Percentiles rank a stretch among this genome's conserved stretches.
phyloP scores from a whole-genome alignment of 352 stramenopile species.

The Elongisporangium senticosum region DNA sequence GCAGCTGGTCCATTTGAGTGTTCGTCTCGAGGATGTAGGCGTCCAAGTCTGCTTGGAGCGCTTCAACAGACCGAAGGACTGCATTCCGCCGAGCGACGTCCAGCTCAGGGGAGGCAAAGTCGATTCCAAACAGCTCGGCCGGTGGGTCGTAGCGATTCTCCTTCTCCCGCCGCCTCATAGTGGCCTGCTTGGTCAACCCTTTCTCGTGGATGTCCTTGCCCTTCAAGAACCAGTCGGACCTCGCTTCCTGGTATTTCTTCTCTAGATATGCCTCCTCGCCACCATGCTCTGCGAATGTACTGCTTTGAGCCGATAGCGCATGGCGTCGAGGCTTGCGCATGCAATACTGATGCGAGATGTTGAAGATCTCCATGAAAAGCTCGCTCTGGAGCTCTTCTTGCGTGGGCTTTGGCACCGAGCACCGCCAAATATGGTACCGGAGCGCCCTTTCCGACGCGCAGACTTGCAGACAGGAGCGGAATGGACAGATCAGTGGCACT shows the following conservation, averaged over 20 bases:
- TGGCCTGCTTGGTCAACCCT: slow-evolving; percentile 26
- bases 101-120: slow-evolving; percentile 57
- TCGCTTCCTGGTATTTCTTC: slow-evolving; percentile 51
- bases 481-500: slow-evolving; percentile 71
- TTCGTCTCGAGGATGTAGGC: slow-evolving; percentile 57
- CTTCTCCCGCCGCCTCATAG: slow-evolving; percentile 14
- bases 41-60: slow-evolving; percentile 50
- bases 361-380: slow-evolving; percentile 72
- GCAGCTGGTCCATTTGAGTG: slow-evolving; percentile 48
- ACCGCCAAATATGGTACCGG: slow-evolving; percentile 74
- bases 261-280: slow-evolving; percentile 68
- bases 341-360: slow-evolving; percentile 71
- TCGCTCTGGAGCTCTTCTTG: slow-evolving; percentile 45
- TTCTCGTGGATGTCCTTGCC: slow-evolving; percentile 33
- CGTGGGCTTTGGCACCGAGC: slow-evolving; percentile 46
- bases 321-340: slow-evolving; percentile 64
- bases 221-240: slow-evolving; percentile 31
- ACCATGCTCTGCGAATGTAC: slow-evolving; percentile 14
- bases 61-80: slow-evolving; percentile 37
- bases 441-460: slow-evolving; percentile 63
- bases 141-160: slow-evolving; percentile 43
- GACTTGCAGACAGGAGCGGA: slow-evolving; percentile 55
- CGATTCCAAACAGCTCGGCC: slow-evolving; percentile 39
- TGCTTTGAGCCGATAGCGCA: slow-evolving; percentile 13
- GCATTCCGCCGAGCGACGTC: slow-evolving; percentile 61